Evolutionary conservation across 805 yeast genomes (phyloP), one percentile per base, ranked within the genome.

Genomic region (Suhomyces canberraensis): DNA sequence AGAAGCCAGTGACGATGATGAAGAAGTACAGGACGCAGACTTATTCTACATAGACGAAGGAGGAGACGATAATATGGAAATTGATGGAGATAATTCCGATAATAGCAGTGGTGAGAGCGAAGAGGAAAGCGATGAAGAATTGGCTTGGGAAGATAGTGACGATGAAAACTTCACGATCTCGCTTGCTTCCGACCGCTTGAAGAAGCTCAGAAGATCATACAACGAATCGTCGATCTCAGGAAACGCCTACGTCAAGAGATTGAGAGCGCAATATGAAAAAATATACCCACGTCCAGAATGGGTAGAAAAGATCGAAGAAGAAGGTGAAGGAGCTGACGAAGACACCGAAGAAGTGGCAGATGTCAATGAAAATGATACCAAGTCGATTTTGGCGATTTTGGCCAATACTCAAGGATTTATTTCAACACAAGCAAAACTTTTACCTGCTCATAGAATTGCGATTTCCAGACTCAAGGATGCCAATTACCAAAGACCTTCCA

Each of bases 381-480:
- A 58, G 28, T 55, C 66, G 6, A 50, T 71, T 27, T 47, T 60
- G 32, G 47, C 53, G 21, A 51, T 69, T 7, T 52, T 71, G 33
- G 48, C 55, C 14, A 35, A 56, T 16, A 61, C 67, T 11, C 54
- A 51, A 29, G 49, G 71, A 35, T 74, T 70, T 46, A 59, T 65
- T 4, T 62, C 66, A 38, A 65, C 73, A 31, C 60, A 69, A 17
- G 58, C 74, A 26, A 78, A 71, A 53, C 58, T 89, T 31, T 68
- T 93, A 36, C 83, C 93, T 16, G 76, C 93, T 3, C 71, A 75
- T 34, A 75, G 71, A 38, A 64, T 93, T 19, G 88, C 88, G 45
- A 85, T 93, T 25, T 61, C 79, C n/a, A 75, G 96, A 43, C 69
- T 93, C 29, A 84, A 82, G 45, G 98, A 93, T 64, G 97, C 95